These are phyloP conservation scores for Lachancea lanzarotensis DNA, from an alignment of 805 yeast species.

Conservation along the genomic window DNA sequence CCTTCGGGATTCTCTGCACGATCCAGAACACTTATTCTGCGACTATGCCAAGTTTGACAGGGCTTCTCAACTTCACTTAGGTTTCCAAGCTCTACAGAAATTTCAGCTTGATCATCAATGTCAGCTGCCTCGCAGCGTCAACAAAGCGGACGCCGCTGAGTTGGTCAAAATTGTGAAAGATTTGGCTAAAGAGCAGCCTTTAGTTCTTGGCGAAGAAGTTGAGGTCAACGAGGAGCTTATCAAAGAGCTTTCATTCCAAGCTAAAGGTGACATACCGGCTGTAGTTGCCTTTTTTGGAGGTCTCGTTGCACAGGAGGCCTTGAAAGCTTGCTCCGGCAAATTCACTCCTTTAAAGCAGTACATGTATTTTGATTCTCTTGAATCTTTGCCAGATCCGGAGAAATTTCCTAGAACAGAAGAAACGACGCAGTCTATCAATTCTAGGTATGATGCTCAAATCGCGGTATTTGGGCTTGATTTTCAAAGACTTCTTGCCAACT, in stretches of 20 bases:
- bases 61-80: constrained; percentile 84
- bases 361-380: constrained; percentile 89
- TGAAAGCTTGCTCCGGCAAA: constrained; percentile 92
- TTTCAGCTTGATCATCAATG: constrained; percentile 60
- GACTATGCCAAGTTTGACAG: constrained; percentile 95
- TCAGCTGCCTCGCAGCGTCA: constrained; percentile 67
- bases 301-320: constrained; percentile 89
- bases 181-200: constrained; percentile 46
- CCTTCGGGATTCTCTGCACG: constrained; percentile 54
- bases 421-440: constrained; percentile 64
- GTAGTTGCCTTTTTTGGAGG: constrained; percentile 90
- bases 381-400: constrained; percentile 66
- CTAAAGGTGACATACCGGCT: constrained; percentile 89
- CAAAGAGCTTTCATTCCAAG: constrained; percentile 70
- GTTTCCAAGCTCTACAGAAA: constrained; percentile 80
- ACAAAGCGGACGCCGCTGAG: constrained; percentile 67
- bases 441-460: constrained; percentile 91
- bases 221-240: constrained; percentile 59
- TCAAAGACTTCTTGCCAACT: constrained; percentile 66
- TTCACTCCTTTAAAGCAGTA: constrained; percentile 90
- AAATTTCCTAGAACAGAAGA: constrained; percentile 58
- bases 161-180: constrained; percentile 52
- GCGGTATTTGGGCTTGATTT: constrained; percentile 85
- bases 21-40: constrained; percentile 73
- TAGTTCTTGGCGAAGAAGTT: constrained; percentile 45